Evolutionary conservation across 2,329 filamentous ascomycete species (phyloP), one percentile per base, ranked within the genome.

Genomic region (Lasiodiplodia sp.): DNA sequence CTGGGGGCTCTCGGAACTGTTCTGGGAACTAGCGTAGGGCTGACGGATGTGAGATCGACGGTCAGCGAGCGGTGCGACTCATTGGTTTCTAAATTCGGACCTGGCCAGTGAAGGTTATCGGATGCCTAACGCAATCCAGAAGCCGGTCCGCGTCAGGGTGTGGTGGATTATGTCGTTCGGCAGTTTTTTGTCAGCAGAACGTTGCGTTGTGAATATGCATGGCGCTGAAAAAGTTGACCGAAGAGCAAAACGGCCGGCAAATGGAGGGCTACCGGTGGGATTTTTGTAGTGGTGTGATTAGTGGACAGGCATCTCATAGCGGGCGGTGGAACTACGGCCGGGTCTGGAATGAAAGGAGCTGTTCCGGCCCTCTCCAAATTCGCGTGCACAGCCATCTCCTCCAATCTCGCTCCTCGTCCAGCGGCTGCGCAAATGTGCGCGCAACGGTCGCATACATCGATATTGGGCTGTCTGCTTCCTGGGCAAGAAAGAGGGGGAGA

Each of bases 351-450:
- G 47, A 64, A 64, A 25, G 60, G 60, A 64, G 40, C 58, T 16
- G 18, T 21, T 25, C 38, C 58, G 58, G 58, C 44, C 28, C 28
- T 52, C n/a, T 37, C 18, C 18, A 31, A 18, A 37, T 64, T 14
- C 60, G 60, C 25, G 28, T 37, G 60, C 60, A 64, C 60, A 64
- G 60, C 47, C 60, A 38, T 64, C 44, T 64, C 60, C 60, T 64
- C 60, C 16, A 64, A 64, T 64, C 60, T 64, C 60, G 31, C 28
- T 37, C 47, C n/a, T 64, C 60, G 18, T 14, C n/a, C 16, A 16
- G 10, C 44, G 10, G n/a, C 23, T 47, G 57, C 25, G 5, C 38
- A 25, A 21, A 10, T 14, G 53, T 28, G 31, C 53, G 53, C 53
- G 31, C 55, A 28, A 25, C 57, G 23, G 38, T 3, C 23, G 57